Percentiles rank a stretch among this genome's conserved stretches.
phyloP scores from a whole-genome alignment of 768 basidiomycete species.

The Collybia nuda region DNA sequence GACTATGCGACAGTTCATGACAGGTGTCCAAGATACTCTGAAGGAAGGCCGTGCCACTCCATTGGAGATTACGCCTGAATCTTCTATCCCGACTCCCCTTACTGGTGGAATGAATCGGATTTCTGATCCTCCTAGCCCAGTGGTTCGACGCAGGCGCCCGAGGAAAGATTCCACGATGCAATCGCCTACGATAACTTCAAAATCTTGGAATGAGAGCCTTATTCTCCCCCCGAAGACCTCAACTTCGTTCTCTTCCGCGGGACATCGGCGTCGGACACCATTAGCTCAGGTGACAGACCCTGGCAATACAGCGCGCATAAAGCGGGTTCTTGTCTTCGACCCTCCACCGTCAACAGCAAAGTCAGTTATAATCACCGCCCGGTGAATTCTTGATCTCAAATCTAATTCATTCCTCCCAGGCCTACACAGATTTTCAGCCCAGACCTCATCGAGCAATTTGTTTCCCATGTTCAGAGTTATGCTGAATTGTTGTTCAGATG shows the following conservation, averaged over 20 bases:
- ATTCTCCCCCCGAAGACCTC: slow-evolving; percentile 32
- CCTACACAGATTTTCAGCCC: slow-evolving; percentile 29
- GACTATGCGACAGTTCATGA: slow-evolving; percentile 68
- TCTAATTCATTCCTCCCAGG: slow-evolving; percentile 15
- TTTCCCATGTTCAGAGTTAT: slow-evolving; percentile 63
- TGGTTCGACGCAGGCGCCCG: slow-evolving; percentile 17
- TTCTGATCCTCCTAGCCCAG: slow-evolving; percentile 3
- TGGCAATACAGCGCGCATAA: slow-evolving; percentile 32
- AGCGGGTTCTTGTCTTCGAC: slow-evolving; percentile 32
- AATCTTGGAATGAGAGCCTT: slow-evolving; percentile 54
- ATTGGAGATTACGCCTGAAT: slow-evolving; percentile 36
- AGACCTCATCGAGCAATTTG: slow-evolving; percentile 40
- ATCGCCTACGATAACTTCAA: slow-evolving; percentile 34
- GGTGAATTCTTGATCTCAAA: slow-evolving; percentile 1
- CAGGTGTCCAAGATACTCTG: slow-evolving; percentile 53
- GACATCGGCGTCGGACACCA: slow-evolving; percentile 38
- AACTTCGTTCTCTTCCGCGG: slow-evolving; percentile 42
- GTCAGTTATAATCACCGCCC: slow-evolving; percentile 5
- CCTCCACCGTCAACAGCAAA: slow-evolving; percentile 24
- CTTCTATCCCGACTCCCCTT: slow-evolving; percentile 8
- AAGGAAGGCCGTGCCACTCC: slow-evolving; percentile 46
- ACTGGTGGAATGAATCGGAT: neutral
- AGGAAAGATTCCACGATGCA: slow-evolving; percentile 28
- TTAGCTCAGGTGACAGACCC: slow-evolving; percentile 11
- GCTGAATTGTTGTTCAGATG: slow-evolving; percentile 76